Percentiles rank a stretch among this genome's conserved stretches.
These are phyloP conservation scores for Solanum peruvianum DNA, from an alignment of 257 asterid genomes.

Conservation along the genomic window DNA sequence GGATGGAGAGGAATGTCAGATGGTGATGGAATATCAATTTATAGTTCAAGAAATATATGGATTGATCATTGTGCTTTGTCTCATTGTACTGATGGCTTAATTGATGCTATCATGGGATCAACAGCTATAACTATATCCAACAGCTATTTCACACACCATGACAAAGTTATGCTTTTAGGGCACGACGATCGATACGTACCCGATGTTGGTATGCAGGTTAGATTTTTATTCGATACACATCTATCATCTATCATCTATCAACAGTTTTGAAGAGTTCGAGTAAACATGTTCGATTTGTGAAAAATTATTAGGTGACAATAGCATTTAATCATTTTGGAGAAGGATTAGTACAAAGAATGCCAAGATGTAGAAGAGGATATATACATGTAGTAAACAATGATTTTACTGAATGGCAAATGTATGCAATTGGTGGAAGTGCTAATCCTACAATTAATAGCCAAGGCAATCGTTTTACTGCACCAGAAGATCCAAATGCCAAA, in stretches of 20 bases:
- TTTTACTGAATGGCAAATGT: conserved; percentile 30
- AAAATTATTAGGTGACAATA: conserved; percentile 17
- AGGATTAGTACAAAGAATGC: conserved; percentile 31
- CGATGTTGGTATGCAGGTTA: neutral
- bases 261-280: neutral
- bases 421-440: conserved; percentile 37
- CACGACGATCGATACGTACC: neutral
- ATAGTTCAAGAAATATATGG: conserved; percentile 4
- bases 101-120: conserved; percentile 16
- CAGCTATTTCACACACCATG: conserved; percentile 9
- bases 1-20: conserved; percentile 9
- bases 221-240: neutral
- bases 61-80: conserved; percentile 14
- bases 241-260: neutral
- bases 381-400: conserved; percentile 36
- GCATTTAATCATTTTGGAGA: conserved; percentile 36
- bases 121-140: conserved; percentile 13
- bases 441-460: conserved; percentile 31
- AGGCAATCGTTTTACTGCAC: conserved; percentile 32
- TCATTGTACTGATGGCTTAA: conserved; percentile 13
- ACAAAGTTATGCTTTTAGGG: conserved; percentile 11
- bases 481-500: conserved; percentile 22
- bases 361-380: conserved; percentile 32
- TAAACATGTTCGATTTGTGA: too few species aligned
- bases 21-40: conserved; percentile 15